These are phyloP conservation scores for Suillus cothurnatus DNA, from an alignment of 768 basidiomycete species.

Conservation along the genomic window DNA sequence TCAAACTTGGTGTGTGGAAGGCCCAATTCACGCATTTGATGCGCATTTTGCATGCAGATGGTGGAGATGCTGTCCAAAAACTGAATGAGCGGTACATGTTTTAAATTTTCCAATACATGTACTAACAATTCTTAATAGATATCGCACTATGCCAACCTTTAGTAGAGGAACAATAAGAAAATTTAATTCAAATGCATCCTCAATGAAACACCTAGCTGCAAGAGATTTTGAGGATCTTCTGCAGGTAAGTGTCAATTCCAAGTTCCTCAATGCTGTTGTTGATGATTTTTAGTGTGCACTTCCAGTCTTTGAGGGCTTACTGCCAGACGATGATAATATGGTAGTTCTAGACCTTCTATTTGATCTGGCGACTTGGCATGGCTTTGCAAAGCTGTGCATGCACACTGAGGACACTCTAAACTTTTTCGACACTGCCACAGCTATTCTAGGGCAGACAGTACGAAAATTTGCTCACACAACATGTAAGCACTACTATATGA, in stretches of 20 bases:
- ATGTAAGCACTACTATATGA: neutral
- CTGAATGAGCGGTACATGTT: neutral
- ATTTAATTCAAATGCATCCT: neutral
- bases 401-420: neutral
- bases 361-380: neutral
- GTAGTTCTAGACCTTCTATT: neutral
- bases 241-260: neutral
- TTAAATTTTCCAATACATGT: neutral
- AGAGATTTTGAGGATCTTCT: neutral
- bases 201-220: neutral
- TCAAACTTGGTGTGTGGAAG: slow-evolving; percentile 42
- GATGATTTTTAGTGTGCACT: neutral
- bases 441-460: neutral
- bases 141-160: neutral
- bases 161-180: neutral
- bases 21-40: neutral
- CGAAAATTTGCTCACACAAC: neutral
- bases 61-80: neutral
- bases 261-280: neutral
- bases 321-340: neutral
- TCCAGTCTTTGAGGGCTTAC: neutral
- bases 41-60: slow-evolving; percentile 16
- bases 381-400: neutral
- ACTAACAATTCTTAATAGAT: neutral
- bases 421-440: neutral